A percentile compares a stretch with the other conserved stretches of the same genome.
Conservation (phyloP, 106 monocot genomes). For the Posidonia australis region DNA sequence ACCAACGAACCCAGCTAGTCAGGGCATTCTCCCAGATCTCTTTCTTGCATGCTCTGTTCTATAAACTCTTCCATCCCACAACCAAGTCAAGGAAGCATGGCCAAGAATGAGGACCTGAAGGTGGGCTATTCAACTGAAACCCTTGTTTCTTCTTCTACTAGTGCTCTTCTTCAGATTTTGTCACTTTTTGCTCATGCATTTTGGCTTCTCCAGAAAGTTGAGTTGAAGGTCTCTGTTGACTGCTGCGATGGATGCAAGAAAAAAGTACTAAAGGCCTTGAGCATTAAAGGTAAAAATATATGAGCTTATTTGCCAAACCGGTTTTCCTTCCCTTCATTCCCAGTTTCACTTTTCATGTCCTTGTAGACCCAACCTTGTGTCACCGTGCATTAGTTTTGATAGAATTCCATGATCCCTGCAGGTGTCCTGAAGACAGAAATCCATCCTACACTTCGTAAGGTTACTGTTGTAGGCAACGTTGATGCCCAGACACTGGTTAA, state of each 20-base stretch:
- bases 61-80: not conserved
- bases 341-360: not conserved
- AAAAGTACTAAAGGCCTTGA: constrained; percentile 65
- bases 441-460: constrained; percentile 58
- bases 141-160: not conserved
- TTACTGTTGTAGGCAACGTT: constrained; percentile 57
- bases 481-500: constrained; percentile 42
- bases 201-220: constrained; percentile 34
- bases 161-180: not conserved
- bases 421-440: constrained; percentile 78
- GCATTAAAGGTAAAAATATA: constrained; percentile 42
- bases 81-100: constrained; percentile 23
- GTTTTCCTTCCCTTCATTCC: not conserved
- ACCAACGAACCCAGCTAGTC: not conserved
- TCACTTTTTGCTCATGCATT: not conserved
- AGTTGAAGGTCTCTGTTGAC: constrained; percentile 65
- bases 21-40: not conserved
- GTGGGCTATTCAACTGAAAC: constrained; percentile 2
- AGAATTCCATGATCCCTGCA: constrained; percentile 5
- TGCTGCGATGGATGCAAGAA: constrained; percentile 86
- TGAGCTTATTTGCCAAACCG: not conserved
- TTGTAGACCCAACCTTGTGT: not conserved
- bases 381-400: not conserved
- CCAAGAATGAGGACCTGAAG: constrained; percentile 41
- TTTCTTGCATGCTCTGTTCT: not conserved